Evolutionary conservation across 2,329 filamentous ascomycete species (phyloP).

Genomic region (Kalmusia sp.): DNA sequence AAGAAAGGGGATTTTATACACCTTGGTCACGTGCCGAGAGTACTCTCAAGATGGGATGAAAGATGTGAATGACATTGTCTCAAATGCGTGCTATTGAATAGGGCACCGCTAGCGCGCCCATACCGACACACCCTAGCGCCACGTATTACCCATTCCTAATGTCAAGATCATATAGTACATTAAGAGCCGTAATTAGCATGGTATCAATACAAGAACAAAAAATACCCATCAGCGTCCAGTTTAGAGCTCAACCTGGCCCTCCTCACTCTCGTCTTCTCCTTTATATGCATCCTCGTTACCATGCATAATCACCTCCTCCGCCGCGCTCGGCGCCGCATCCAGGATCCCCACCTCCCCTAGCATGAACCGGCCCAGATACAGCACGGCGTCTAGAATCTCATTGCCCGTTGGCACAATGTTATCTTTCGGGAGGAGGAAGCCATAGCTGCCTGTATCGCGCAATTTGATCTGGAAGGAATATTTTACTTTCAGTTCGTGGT

Average conservation of each 20-base stretch:
- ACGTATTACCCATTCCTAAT: background rate
- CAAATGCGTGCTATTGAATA: too few species aligned
- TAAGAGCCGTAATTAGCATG: too few species aligned
- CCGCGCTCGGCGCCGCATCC: slow-evolving; percentile 6
- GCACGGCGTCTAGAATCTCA: slow-evolving; percentile 82
- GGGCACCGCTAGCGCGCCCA: too few species aligned
- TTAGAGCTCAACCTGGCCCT: slow-evolving; percentile 12
- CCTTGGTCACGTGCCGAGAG: too few species aligned
- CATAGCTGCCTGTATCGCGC: slow-evolving; percentile 90
- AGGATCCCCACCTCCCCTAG: slow-evolving; percentile 54
- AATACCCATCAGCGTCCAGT: background rate
- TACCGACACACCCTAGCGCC: too few species aligned
- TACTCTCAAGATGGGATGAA: too few species aligned
- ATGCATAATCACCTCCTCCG: slow-evolving; percentile 2
- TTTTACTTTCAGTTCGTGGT: slow-evolving; percentile 80
- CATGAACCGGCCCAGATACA: slow-evolving; percentile 84
- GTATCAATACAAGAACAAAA: slow-evolving; percentile 13
- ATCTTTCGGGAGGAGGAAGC: slow-evolving; percentile 85
- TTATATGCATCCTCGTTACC: slow-evolving; percentile 3
- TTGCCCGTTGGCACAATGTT: slow-evolving; percentile 89
- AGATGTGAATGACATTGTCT: too few species aligned
- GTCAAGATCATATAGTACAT: too few species aligned
- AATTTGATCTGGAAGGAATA: slow-evolving; percentile 96
- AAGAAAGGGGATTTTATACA: too few species aligned
- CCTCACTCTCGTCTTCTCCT: background rate